Evolutionary conservation across 129 eudicot species (phyloP).

Genomic region (Tagetes erecta): DNA sequence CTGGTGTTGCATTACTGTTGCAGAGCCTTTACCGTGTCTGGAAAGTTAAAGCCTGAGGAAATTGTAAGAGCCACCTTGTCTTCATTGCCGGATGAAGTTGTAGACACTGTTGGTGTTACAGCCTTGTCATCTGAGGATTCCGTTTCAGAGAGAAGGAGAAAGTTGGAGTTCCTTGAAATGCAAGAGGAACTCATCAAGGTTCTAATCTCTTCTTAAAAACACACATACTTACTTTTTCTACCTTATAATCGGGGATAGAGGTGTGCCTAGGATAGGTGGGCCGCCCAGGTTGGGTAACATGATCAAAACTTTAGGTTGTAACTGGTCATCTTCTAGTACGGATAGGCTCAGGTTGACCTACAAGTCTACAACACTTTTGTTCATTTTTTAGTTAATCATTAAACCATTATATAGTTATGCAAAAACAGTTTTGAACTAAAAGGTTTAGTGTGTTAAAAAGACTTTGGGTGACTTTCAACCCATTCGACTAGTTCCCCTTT

Average conservation of each 20-base stretch:
- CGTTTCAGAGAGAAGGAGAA: conserved; percentile 88
- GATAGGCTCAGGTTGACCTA: not conserved
- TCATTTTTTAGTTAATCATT: not conserved
- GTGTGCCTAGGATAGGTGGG: not conserved
- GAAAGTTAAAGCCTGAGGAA: conserved; percentile 90
- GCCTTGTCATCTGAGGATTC: conserved; percentile 93
- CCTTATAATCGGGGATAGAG: not conserved
- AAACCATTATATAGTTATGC: not conserved
- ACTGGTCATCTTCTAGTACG: not conserved
- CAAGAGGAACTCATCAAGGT: conserved; percentile 99
- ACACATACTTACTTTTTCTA: not conserved
- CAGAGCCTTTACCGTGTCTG: conserved; percentile 90
- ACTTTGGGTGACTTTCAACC: not conserved
- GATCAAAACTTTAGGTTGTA: conserved; percentile 8
- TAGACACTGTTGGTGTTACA: conserved; percentile 86
- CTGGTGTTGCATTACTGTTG: conserved; percentile 7
- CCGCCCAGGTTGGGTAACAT: not conserved
- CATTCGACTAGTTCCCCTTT: not conserved
- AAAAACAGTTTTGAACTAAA: not conserved
- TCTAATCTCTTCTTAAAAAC: not conserved
- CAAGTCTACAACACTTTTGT: not conserved
- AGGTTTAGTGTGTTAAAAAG: not conserved
- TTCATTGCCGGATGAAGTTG: conserved; percentile 97
- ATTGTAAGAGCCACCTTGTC: conserved; percentile 90
- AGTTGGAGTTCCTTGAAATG: conserved; percentile 95